A percentile compares a stretch with the other conserved stretches of the same genome.
Conservation (phyloP, 306 rosid species). For the Acacia crassicarpa region DNA sequence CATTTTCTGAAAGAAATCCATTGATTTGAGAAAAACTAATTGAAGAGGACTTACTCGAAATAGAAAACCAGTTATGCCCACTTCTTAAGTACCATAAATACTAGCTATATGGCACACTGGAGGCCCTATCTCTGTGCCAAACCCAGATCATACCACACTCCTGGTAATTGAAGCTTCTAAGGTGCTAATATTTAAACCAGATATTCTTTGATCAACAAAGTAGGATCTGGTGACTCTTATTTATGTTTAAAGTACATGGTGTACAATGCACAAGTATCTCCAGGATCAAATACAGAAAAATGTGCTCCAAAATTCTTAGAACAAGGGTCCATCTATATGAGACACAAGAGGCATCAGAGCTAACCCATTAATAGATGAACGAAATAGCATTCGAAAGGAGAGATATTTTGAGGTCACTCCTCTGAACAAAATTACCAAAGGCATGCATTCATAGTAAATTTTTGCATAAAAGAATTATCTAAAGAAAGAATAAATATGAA, state of each 20-base stretch:
- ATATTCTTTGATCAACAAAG: neutral
- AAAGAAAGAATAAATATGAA: neutral
- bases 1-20: slow-evolving; percentile 47
- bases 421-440: neutral
- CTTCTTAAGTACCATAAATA: neutral
- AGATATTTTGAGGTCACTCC: neutral
- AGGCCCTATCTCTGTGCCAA: neutral
- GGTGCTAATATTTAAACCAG: neutral
- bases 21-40: slow-evolving; percentile 24
- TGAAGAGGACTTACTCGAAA: neutral
- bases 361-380: neutral
- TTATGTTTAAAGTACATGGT: neutral
- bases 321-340: neutral
- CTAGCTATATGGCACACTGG: neutral
- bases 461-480: neutral
- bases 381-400: neutral
- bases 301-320: neutral
- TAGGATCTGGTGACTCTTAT: neutral
- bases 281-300: slow-evolving; percentile 2
- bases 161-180: neutral
- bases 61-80: slow-evolving; percentile 3
- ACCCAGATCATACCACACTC: slow-evolving; percentile 14
- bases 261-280: neutral
- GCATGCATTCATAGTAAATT: neutral
- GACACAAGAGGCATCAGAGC: neutral